These are phyloP conservation scores for Bisporella sp. DNA, from an alignment of 2,329 filamentous ascomycete species.

Conservation along the genomic window DNA sequence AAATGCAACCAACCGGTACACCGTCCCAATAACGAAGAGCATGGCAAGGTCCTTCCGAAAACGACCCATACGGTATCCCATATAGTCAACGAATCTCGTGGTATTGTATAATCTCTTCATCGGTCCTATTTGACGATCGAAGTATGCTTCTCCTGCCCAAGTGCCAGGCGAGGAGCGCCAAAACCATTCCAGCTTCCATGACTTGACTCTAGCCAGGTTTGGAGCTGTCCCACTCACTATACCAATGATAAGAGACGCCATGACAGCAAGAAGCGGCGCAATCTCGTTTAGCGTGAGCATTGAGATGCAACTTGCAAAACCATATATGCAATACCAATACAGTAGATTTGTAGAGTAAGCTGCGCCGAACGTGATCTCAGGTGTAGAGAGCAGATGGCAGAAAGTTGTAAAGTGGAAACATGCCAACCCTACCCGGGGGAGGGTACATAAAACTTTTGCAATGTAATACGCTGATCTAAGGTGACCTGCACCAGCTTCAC, in stretches of 20 bases:
- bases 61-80: conserved; percentile 40
- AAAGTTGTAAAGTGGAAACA: conserved; percentile 49
- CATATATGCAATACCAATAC: conserved; percentile 54
- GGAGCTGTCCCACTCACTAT: conserved; percentile 48
- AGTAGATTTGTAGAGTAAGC: conserved; percentile 44
- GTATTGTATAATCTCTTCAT: conserved; percentile 44
- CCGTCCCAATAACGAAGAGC: conserved; percentile 35
- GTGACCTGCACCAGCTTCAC: conserved; percentile 50
- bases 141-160: conserved; percentile 51
- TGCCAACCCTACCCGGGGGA: conserved; percentile 43
- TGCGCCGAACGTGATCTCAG: conserved; percentile 40
- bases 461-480: conserved; percentile 48
- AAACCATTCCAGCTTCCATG: conserved; percentile 48
- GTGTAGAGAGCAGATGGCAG: conserved; percentile 40
- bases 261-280: conserved; percentile 48
- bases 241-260: conserved; percentile 45
- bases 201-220: conserved; percentile 38
- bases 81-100: conserved; percentile 34
- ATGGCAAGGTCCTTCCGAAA: conserved; percentile 39
- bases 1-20: conserved; percentile 39
- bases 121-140: conserved; percentile 42
- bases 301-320: conserved; percentile 43
- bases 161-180: conserved; percentile 47
- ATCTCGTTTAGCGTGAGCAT: conserved; percentile 50
- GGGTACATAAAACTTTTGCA: conserved; percentile 44